A percentile compares a stretch with the other conserved stretches of the same genome.
These are phyloP conservation scores for Intubia oerlemansii DNA, from an alignment of 2,329 filamentous ascomycete genomes.

Conservation along the genomic window DNA sequence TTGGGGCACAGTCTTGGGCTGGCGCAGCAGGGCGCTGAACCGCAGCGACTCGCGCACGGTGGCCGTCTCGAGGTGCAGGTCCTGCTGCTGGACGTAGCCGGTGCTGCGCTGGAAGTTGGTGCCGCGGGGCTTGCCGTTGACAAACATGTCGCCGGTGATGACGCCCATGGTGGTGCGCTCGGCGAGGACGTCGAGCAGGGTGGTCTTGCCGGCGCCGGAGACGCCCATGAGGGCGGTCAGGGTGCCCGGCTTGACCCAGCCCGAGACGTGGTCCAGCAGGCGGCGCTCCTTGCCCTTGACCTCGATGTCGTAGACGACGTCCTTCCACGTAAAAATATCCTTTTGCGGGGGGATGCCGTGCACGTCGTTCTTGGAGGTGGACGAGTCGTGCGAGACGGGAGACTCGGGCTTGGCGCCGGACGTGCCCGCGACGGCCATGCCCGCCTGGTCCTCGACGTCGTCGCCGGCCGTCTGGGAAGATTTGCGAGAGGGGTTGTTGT, in stretches of 20 bases:
- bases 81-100: constrained; percentile 58
- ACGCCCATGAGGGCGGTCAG: constrained; percentile 62
- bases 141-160: constrained; percentile 52
- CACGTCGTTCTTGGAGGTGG: background rate
- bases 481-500: background rate
- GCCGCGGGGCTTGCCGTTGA: constrained; percentile 41
- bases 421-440: background rate
- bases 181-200: constrained; percentile 62
- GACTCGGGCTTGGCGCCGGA: background rate
- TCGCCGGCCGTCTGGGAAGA: too few species aligned
- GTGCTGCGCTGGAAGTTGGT: constrained; percentile 4
- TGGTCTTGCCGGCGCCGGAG: constrained; percentile 76
- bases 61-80: constrained; percentile 50
- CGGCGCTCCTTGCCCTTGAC: constrained; percentile 34
- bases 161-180: constrained; percentile 62
- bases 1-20: constrained; percentile 39
- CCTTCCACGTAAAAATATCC: constrained; percentile 53
- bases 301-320: constrained; percentile 48
- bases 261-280: constrained; percentile 63
- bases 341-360: constrained; percentile 16
- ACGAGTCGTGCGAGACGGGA: constrained; percentile 14
- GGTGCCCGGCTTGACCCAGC: constrained; percentile 66
- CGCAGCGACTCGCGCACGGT: constrained; percentile 59
- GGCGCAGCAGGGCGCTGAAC: constrained; percentile 54
- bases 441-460: background rate